Evolutionary conservation across 768 basidiomycete genomes (phyloP), one percentile per base, ranked within the genome.

Genomic region (Agaricus sinodeliciosus): DNA sequence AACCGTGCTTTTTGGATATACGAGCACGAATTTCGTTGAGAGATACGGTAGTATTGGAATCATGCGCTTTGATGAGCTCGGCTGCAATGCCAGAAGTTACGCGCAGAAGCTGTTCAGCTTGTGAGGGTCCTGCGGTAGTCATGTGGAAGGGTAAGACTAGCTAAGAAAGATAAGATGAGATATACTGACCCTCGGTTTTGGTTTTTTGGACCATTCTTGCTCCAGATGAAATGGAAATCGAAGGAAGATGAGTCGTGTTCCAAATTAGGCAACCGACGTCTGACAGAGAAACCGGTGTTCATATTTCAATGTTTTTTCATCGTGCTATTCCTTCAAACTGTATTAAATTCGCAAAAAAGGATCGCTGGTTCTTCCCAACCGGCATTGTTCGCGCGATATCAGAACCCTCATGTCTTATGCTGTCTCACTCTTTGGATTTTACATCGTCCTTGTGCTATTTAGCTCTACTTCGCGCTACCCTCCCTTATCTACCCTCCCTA

Each of bases 11-110:
- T 73, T 97, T 97, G 67, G 90, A 90, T 69, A 94, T 79, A 60
- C 84, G 85, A 39, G 87, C 77, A 39, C 95, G 87, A 43, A 98
- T 77, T 48, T 86, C 84, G 62, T 96, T 97, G 50, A 99, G 74
- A 7, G 92, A 93, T 49, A 95, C 83, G 0, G 83, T 77, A 57
- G 82, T 72, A 58, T 84, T 84, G 28, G 81, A 73, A 61, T 94
- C 84, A 67, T 95, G 84, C 3, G 90, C 85, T 65, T 85, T 84
- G 64, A 97, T 94, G 58, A 99, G 79, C 63, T 94, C 91, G 58
- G 90, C 82, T 18, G 96, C 96, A 60, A 99, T 96, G 19, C 91
- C 90, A 3, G 94, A 91, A 11, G 93, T 95, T 49, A 92, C 90
- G 49, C 93, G 84, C 27, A 99, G 77, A 42, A 97, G 80, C 35